Evolutionary conservation across 2,329 filamentous ascomycete species (phyloP), one percentile per base, ranked within the genome.

Genomic region (Sporothrix globosa): DNA sequence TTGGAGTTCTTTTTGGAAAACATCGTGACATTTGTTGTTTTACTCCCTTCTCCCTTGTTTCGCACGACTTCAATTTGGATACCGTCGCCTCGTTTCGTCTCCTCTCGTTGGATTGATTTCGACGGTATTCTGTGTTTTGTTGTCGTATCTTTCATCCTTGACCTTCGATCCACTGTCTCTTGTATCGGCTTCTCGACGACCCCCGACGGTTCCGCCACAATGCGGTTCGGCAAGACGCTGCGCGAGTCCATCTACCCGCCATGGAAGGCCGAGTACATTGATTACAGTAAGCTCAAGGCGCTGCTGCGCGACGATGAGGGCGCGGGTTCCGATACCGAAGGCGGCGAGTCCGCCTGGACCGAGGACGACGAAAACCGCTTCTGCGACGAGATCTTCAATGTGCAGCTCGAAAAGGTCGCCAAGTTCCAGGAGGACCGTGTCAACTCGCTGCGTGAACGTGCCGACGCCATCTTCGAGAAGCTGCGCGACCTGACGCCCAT

Each of bases 191-290:
- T 46, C 21, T 9, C 41, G 41, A 34, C 34, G 5, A 34, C 19
- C 19, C 24, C 24, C 24, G 30, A n/a, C 63, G 21, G 27, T 9
- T 27, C n/a, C 66, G 39, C 24, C 63, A 73, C 72, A 66, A 98
- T 99, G 96, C 91, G 93, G 77, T 99, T 97, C 84, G 95, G 95
- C 73, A 92, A 90, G 83, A 97, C 93, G 67, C 87, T 99, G 72
- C 88, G 90, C 77, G 87, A 88, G 77, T 90, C 92, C 72, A 85
- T 92, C 76, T 96, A 98, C 80, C 82, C 87, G 75, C 93, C 93
- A 78, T 99, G 95, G 95, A 92, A 91, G 80, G 92, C 91, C 79
- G 87, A 96, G 77, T 98, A 99, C 84, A 92, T 99, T 78, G 94
- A 98, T 83, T 99, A 99, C 81, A 83, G 87, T 76, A 97, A 95